These are phyloP conservation scores for Haplosporangium sp. DNA, from an alignment of 371 early-diverging fungal genomes.

Conservation along the genomic window DNA sequence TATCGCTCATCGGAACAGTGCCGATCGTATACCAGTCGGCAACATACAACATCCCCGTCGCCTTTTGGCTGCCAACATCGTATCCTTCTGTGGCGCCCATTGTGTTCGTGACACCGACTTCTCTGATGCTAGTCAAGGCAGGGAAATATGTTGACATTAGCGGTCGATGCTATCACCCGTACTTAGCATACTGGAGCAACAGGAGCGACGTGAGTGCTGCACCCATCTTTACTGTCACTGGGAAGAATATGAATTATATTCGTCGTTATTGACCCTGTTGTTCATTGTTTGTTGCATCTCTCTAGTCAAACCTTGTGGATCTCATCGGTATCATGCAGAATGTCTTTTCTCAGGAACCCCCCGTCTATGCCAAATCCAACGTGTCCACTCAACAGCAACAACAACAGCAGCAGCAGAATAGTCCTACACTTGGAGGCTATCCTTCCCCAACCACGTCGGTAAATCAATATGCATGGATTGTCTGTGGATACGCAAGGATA, in stretches of 20 bases:
- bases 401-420: slow-evolving; percentile 26
- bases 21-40: slow-evolving; percentile 84
- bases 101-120: slow-evolving; percentile 89
- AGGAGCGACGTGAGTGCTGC: slow-evolving; percentile 53
- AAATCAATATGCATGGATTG: neutral
- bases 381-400: slow-evolving; percentile 21
- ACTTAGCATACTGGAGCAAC: slow-evolving; percentile 70
- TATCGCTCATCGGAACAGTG: slow-evolving; percentile 88
- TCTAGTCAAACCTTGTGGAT: slow-evolving; percentile 67
- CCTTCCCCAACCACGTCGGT: slow-evolving; percentile 49
- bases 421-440: slow-evolving; percentile 35
- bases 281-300: neutral
- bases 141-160: slow-evolving; percentile 86
- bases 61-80: slow-evolving; percentile 86
- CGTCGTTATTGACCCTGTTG: no score
- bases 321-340: slow-evolving; percentile 76
- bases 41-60: slow-evolving; percentile 94
- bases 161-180: slow-evolving; percentile 88
- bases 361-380: slow-evolving; percentile 79
- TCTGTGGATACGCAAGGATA: no score
- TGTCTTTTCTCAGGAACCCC: slow-evolving; percentile 82
- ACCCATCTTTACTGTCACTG: slow-evolving; percentile 2
- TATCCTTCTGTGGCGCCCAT: slow-evolving; percentile 88
- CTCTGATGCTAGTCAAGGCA: slow-evolving; percentile 85
- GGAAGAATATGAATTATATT: no score